phyloP scores from a whole-genome alignment of 2,329 filamentous ascomycete species.

The Colletotrichum sp. region DNA sequence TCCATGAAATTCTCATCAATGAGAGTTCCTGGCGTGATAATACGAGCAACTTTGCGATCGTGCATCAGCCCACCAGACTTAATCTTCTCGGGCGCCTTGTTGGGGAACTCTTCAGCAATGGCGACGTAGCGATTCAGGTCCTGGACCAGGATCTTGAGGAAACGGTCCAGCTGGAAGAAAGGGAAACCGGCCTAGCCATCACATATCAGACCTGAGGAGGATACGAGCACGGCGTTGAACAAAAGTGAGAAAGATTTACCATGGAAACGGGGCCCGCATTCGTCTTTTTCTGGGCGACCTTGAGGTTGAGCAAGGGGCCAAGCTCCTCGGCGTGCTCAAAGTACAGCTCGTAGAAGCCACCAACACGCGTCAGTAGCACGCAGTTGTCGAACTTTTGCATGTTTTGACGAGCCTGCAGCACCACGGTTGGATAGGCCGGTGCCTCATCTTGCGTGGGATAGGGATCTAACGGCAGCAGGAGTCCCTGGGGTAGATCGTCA shows the following conservation, averaged over 20 bases:
- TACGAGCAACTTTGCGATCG: slow-evolving; percentile 81
- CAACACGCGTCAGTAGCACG: slow-evolving; percentile 88
- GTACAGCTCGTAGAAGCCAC: slow-evolving; percentile 97
- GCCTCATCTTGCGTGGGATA: slow-evolving; percentile 47
- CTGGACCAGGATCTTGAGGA: slow-evolving; percentile 90
- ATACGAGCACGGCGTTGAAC: slow-evolving; percentile 14
- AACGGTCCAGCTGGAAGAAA: slow-evolving; percentile 89
- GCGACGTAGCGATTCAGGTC: slow-evolving; percentile 91
- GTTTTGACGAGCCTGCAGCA: slow-evolving; percentile 85
- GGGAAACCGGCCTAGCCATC: slow-evolving; percentile 80
- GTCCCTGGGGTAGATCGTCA: slow-evolving; percentile 63
- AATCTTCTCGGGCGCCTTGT: slow-evolving; percentile 70
- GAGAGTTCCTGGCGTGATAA: slow-evolving; percentile 92
- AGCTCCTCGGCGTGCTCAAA: slow-evolving; percentile 94
- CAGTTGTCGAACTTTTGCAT: slow-evolving; percentile 92
- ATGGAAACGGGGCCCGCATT: slow-evolving; percentile 81
- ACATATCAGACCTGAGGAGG: slow-evolving; percentile 25
- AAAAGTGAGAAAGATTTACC: slow-evolving; percentile 54
- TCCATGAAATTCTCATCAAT: slow-evolving; percentile 99
- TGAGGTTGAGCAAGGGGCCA: slow-evolving; percentile 85
- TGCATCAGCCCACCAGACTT: slow-evolving; percentile 82
- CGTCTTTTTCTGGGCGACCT: slow-evolving; percentile 79
- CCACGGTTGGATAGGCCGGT: slow-evolving; percentile 80
- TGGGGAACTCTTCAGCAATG: slow-evolving; percentile 90
- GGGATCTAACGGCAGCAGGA: slow-evolving; percentile 40